Conservation (phyloP, 148 eudicot species). For the Camellia sinensis region DNA sequence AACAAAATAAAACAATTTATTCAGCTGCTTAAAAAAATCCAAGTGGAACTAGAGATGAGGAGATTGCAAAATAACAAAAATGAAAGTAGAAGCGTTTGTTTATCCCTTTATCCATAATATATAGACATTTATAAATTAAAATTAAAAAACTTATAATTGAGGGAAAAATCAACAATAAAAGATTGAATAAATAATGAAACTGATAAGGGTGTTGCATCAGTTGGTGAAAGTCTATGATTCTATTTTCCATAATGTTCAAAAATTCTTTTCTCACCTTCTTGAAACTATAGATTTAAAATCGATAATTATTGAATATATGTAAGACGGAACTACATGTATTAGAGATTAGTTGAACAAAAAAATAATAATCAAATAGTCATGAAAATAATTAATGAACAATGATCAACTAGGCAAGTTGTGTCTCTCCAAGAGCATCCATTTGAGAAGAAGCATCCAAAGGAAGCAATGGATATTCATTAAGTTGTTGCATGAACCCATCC, state of each 20-base stretch:
- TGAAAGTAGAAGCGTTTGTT: background rate
- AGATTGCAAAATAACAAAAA: background rate
- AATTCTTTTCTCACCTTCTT: no score
- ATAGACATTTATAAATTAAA: background rate
- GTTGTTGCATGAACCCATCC: conserved; percentile 51
- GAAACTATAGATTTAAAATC: no score
- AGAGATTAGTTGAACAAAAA: no score
- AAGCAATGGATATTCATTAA: conserved; percentile 40
- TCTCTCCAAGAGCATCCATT: conserved; percentile 33
- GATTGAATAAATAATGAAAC: background rate
- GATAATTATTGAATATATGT: no score
- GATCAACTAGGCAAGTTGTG: conserved; percentile 8
- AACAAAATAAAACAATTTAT: no score
- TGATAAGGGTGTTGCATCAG: no score
- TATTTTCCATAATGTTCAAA: no score
- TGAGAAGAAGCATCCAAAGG: conserved; percentile 36
- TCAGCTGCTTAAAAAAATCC: conserved; percentile 12
- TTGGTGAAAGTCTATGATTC: no score
- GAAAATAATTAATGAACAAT: background rate
- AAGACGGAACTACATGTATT: no score
- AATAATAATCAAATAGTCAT: background rate
- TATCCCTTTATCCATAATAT: background rate
- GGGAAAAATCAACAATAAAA: background rate
- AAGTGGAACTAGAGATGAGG: conserved; percentile 15
- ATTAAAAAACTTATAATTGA: background rate